Evolutionary conservation across 2,329 filamentous ascomycete species (phyloP).

Genomic region (Aotearoamyces nothofagi): DNA sequence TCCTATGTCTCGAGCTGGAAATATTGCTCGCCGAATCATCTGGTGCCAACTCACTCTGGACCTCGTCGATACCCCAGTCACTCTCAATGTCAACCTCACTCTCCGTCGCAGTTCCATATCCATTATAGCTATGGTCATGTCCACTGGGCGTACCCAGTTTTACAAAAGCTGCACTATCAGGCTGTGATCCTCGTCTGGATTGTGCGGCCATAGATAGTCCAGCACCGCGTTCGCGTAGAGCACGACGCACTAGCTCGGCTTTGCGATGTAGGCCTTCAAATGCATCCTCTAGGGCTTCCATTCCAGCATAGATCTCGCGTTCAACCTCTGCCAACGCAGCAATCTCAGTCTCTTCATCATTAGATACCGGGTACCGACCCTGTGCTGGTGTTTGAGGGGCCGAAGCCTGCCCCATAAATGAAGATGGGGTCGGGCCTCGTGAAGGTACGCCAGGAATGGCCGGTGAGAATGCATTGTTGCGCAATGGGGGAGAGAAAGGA

Average conservation of each 20-base stretch:
- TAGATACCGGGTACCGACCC: constrained; percentile 50
- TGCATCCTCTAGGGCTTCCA: constrained; percentile 88
- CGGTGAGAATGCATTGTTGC: constrained; percentile 15
- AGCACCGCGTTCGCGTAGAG: constrained; percentile 67
- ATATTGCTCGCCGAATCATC: constrained; percentile 76
- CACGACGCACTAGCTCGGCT: constrained; percentile 65
- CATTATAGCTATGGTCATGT: constrained; percentile 15
- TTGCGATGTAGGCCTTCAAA: constrained; percentile 83
- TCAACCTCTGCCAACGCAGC: constrained; percentile 82
- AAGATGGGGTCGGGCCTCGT: constrained; percentile 39
- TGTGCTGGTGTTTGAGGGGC: constrained; percentile 18
- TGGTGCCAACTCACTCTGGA: constrained; percentile 48
- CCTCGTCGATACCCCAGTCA: constrained; percentile 28
- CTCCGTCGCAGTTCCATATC: constrained; percentile 8
- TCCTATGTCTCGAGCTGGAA: constrained; percentile 50
- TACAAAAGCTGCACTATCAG: constrained; percentile 16
- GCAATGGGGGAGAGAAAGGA: constrained; percentile 14
- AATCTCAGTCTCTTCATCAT: constrained; percentile 90
- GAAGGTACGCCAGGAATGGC: constrained; percentile 21
- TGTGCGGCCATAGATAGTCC: constrained; percentile 36
- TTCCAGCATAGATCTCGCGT: constrained; percentile 80
- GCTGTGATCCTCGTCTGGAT: constrained; percentile 12
- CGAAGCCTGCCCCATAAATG: constrained; percentile 25
- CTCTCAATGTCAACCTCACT: constrained; percentile 31
- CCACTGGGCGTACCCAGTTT: constrained; percentile 28